Base-by-base conservation (phyloP, 805 yeast genomes). In the Lipomyces yamadae region DNA sequence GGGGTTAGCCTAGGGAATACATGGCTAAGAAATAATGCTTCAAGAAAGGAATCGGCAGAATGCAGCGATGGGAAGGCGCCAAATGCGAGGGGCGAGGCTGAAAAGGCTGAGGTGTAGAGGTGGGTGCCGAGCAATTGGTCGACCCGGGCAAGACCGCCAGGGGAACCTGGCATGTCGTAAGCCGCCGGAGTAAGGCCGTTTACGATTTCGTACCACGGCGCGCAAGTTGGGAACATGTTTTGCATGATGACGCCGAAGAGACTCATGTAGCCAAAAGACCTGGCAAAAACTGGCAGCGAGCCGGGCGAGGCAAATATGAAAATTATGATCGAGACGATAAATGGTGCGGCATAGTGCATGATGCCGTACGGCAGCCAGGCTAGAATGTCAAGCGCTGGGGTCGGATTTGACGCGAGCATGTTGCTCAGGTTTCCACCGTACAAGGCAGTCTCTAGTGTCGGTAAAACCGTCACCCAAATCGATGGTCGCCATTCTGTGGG, bases 331-430 rank as follows among this genome's bases (percentile, higher is more conserved):
- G 98, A 94, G 53, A 91, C 90, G 4, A 94, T 85, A 75, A 93
- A 92, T 2, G 99, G 98, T 13, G 91, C 85, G n/a, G 90, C 86
- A 74, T 91, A 94, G 79, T 94, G 99, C 65, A 91, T 81, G 13
- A 95, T 76, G 1, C 99, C 99, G 76, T 94, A 94, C 1, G 99
- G 98, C 52, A 94, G 78, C 97, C 97, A 93, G 3, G 98, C 97
- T 60, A 91, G 73, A n/a, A 93, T 81, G 76, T 93, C 98, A 63
- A 91, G 80, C 5, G 86, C 72, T 1, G 89, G 77, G 68, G 82
- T 85, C 18, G 89, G 87, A 15, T 87, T 81, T 4, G 93, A 85
- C 0, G 97, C 95, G 73, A 92, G 82, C 32, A 93, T 87, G 72
- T 89, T 63, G 62, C 93, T 87, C 74, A 94, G 82, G 78, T 93